Conservation (phyloP, 257 asterid genomes). For the Solanum virginianum region DNA sequence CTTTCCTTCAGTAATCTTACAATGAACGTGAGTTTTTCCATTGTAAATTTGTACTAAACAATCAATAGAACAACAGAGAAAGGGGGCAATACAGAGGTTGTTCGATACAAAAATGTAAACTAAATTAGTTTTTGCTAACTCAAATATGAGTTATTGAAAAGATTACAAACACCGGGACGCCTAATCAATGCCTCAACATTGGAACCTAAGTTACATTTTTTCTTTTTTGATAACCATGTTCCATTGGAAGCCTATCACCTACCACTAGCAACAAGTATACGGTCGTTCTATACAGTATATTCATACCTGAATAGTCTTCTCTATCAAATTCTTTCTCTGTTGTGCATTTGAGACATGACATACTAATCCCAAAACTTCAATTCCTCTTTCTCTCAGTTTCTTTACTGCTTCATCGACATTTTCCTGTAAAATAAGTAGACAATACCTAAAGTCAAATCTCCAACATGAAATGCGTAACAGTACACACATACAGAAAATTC, state of each 20-base stretch:
- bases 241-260: too few relatives aligned
- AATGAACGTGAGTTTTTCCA: too few relatives aligned
- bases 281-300: neutral
- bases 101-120: neutral
- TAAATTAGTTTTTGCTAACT: neutral
- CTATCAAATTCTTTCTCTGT: constrained; percentile 69
- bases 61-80: too few relatives aligned
- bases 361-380: constrained; percentile 60
- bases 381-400: constrained; percentile 48
- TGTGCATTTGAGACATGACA: constrained; percentile 81
- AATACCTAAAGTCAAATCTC: neutral
- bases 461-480: neutral
- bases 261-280: too few relatives aligned
- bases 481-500: neutral
- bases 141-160: neutral
- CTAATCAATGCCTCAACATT: too few relatives aligned
- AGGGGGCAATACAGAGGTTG: too few relatives aligned
- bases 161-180: neutral
- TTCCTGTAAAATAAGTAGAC: constrained; percentile 30
- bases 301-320: constrained; percentile 57
- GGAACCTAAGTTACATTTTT: neutral
- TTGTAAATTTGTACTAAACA: too few relatives aligned
- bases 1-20: too few relatives aligned
- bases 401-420: constrained; percentile 84
- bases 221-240: too few relatives aligned